Conservation (phyloP, 257 asterid genomes). For the Salvia splendens region DNA sequence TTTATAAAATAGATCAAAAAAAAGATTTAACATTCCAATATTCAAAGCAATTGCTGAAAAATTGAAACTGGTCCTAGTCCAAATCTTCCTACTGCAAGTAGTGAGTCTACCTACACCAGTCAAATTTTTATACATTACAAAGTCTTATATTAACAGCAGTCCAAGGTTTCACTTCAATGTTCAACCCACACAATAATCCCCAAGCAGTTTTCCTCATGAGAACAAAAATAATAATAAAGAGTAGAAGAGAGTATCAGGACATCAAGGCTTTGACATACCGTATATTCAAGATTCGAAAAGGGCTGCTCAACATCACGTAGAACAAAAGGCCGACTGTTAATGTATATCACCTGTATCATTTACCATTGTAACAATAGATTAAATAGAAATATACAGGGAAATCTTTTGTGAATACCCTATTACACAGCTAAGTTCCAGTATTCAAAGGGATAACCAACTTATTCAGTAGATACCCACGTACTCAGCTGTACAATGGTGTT, state of each 20-base stretch:
- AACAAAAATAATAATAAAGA: conserved; percentile 5
- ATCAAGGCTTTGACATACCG: conserved; percentile 61
- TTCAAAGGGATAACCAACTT: conserved; percentile 27
- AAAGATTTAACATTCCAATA: conserved; percentile 2
- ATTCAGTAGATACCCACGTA: conserved; percentile 11
- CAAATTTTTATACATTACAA: conserved; percentile 14
- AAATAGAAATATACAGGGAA: conserved; percentile 17
- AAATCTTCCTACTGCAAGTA: conserved; percentile 3
- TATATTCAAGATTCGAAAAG: conserved; percentile 92
- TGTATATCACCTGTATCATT: conserved; percentile 78
- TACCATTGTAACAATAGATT: conserved; percentile 17
- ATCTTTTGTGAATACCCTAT: conserved; percentile 11
- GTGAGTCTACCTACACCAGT: conserved; percentile 2
- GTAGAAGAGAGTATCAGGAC: conserved; percentile 21
- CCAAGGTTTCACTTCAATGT: conserved; percentile 25
- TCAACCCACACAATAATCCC: conserved; percentile 23
- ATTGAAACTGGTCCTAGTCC: conserved; percentile 12
- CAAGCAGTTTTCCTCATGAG: conserved; percentile 8
- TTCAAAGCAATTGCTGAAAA: conserved; percentile 10
- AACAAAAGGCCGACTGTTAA: conserved; percentile 95
- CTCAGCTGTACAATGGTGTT: conserved; percentile 11
- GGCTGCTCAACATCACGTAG: conserved; percentile 98
- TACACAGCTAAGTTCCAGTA: conserved; percentile 20
- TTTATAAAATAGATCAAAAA: background rate
- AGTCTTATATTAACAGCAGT: conserved; percentile 19